Conservation (phyloP, 1,284 basidiomycete species). For the Ustilago trichophora region DNA sequence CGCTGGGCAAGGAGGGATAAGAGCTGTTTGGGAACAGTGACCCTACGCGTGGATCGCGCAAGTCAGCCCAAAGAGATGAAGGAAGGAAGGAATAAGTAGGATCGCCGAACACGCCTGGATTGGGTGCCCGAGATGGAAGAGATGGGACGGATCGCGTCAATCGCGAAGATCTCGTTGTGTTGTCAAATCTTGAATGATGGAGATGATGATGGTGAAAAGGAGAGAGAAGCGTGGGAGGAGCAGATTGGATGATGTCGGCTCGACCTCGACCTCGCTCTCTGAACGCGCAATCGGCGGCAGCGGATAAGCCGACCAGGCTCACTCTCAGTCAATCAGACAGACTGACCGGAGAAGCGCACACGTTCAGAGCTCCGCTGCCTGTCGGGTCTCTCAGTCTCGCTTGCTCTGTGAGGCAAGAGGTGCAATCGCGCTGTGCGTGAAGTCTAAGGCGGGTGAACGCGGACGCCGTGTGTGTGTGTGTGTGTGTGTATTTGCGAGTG, state of each 20-base stretch:
- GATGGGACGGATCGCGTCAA: slow-evolving; percentile 42
- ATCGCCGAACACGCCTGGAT: slow-evolving; percentile 55
- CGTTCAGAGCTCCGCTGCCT: slow-evolving; percentile 16
- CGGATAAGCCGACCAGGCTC: slow-evolving; percentile 8
- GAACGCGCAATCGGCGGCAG: slow-evolving; percentile 9
- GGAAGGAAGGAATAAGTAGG: neutral
- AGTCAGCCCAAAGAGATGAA: slow-evolving; percentile 18
- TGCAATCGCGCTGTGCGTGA: neutral
- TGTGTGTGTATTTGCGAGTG: neutral
- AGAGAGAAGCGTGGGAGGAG: neutral
- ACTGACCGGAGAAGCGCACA: neutral
- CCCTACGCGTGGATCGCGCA: slow-evolving; percentile 53
- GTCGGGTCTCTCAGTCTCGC: too few relatives aligned
- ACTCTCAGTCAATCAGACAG: neutral
- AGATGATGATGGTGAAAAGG: slow-evolving; percentile 15
- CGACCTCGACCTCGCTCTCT: neutral
- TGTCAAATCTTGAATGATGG: slow-evolving; percentile 18
- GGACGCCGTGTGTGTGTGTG: too few relatives aligned
- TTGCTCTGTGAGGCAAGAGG: too few relatives aligned
- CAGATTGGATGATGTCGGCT: neutral
- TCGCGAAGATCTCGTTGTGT: slow-evolving; percentile 40
- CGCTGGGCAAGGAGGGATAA: slow-evolving; percentile 26
- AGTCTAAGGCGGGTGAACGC: slow-evolving; percentile 7
- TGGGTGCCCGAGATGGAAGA: slow-evolving; percentile 54
- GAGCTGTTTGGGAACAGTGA: slow-evolving; percentile 15